Conservation (phyloP, 164 flowering plant genomes). For the Tetrastigma voinierianum region DNA sequence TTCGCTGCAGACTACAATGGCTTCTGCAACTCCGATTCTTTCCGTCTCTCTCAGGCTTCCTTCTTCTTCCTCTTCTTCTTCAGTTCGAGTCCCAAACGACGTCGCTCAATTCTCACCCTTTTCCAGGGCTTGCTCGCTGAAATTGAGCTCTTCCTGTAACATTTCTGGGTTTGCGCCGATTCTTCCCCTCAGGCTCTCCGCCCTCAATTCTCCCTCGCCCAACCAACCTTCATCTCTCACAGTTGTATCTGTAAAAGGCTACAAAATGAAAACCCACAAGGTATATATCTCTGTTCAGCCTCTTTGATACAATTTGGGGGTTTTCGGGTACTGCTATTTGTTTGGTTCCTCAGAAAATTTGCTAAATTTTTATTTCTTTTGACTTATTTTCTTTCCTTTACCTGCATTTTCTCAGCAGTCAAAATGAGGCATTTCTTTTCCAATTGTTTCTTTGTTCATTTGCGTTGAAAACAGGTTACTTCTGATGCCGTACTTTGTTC, state of each 20-base stretch:
- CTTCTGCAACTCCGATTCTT: conserved; percentile 28
- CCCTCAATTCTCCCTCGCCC: conserved; percentile 20
- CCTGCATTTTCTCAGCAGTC: no score
- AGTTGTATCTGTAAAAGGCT: conserved; percentile 70
- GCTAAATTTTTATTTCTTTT: background rate
- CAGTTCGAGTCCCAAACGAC: conserved; percentile 19
- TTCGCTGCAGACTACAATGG: conserved; percentile 31
- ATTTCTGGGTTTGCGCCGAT: conserved; percentile 34
- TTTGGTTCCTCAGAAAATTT: conserved; percentile 6
- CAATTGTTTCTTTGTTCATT: background rate
- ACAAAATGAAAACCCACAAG: conserved; percentile 96
- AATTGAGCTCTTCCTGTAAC: conserved; percentile 43
- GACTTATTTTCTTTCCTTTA: no score
- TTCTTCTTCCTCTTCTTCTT: conserved; percentile 15
- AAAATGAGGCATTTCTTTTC: background rate
- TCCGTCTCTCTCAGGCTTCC: conserved; percentile 17
- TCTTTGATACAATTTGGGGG: background rate
- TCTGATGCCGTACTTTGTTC: no score
- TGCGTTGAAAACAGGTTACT: background rate
- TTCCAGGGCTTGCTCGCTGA: conserved; percentile 24
- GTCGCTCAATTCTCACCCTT: conserved; percentile 26
- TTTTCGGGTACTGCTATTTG: background rate
- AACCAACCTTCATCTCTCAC: conserved; percentile 33
- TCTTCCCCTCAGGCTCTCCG: conserved; percentile 24
- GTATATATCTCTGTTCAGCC: conserved; percentile 22